Conservation (phyloP, 1,284 basidiomycete species). For the Taiwanofungus camphoratus region DNA sequence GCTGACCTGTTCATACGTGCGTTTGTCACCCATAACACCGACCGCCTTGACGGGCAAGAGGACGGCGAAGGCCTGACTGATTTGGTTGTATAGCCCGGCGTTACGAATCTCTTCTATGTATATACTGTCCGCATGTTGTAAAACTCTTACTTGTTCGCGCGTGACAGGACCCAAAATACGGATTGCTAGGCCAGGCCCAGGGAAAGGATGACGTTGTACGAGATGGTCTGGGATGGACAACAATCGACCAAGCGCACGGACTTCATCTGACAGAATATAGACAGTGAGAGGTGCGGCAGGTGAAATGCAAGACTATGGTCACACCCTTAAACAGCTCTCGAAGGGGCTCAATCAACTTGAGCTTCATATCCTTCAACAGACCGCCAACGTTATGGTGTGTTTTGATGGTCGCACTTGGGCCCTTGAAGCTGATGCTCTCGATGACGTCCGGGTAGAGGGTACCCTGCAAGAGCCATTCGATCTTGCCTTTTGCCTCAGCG, state of each 20-base stretch:
- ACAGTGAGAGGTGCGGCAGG: constrained; percentile 1
- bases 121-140: constrained; percentile 95
- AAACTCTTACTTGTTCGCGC: constrained; percentile 86
- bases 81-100: constrained; percentile 90
- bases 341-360: constrained; percentile 97
- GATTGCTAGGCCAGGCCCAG: constrained; percentile 98
- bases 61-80: constrained; percentile 96
- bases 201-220: constrained; percentile 98
- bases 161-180: constrained; percentile 96
- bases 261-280: constrained; percentile 68
- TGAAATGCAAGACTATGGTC: background rate
- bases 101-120: constrained; percentile 98
- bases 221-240: constrained; percentile 90
- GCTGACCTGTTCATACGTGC: constrained; percentile 93
- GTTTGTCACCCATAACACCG: constrained; percentile 94
- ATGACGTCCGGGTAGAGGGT: constrained; percentile 99
- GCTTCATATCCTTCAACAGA: constrained; percentile 94
- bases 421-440: constrained; percentile 99
- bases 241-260: constrained; percentile 87
- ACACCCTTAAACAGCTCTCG: constrained; percentile 97
- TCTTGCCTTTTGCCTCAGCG: constrained; percentile 77
- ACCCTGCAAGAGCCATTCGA: constrained; percentile 98
- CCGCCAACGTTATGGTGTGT: constrained; percentile 99
- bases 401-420: constrained; percentile 98
- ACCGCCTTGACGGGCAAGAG: constrained; percentile 96